Evolutionary conservation across 257 asterid genomes (phyloP).

Genomic region (Linaria vulgaris): DNA sequence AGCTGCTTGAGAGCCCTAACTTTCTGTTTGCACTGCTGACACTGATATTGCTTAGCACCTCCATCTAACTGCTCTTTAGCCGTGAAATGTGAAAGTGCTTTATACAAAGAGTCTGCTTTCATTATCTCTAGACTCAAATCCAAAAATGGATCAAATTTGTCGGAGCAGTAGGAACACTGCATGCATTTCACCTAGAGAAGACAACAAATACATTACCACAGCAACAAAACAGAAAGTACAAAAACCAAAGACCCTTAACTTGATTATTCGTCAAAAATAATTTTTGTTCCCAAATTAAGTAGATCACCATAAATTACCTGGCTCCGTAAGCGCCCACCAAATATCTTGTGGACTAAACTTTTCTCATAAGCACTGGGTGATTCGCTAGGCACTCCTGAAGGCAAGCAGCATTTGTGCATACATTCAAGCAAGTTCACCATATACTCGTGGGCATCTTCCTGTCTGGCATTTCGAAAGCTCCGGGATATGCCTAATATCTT

Average conservation of each 20-base stretch:
- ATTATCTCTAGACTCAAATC: conserved; percentile 85
- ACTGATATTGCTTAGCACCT: conserved; percentile 83
- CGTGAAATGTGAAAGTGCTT: conserved; percentile 84
- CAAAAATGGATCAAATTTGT: conserved; percentile 89
- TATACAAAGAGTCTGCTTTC: conserved; percentile 73
- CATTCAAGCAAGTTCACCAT: conserved; percentile 95
- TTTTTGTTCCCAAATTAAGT: conserved; percentile 3
- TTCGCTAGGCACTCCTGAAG: conserved; percentile 93
- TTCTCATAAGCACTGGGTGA: conserved; percentile 90
- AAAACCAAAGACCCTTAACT: background rate
- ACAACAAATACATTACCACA: conserved; percentile 15
- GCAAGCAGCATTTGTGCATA: conserved; percentile 98
- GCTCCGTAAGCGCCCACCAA: conserved; percentile 92
- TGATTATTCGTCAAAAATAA: background rate
- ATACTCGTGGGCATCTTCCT: conserved; percentile 98
- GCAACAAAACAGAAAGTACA: background rate
- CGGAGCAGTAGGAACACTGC: conserved; percentile 89
- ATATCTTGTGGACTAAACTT: conserved; percentile 96
- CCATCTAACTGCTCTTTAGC: conserved; percentile 90
- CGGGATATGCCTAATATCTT: conserved; percentile 74
- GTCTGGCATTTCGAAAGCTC: conserved; percentile 82
- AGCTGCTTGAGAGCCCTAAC: conserved; percentile 92
- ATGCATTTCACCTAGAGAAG: conserved; percentile 81
- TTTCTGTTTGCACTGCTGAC: conserved; percentile 94
- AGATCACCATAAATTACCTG: conserved; percentile 51